Evolutionary conservation across 2,329 filamentous ascomycete species (phyloP), one percentile per base, ranked within the genome.

Genomic region (Penicillium sp.): DNA sequence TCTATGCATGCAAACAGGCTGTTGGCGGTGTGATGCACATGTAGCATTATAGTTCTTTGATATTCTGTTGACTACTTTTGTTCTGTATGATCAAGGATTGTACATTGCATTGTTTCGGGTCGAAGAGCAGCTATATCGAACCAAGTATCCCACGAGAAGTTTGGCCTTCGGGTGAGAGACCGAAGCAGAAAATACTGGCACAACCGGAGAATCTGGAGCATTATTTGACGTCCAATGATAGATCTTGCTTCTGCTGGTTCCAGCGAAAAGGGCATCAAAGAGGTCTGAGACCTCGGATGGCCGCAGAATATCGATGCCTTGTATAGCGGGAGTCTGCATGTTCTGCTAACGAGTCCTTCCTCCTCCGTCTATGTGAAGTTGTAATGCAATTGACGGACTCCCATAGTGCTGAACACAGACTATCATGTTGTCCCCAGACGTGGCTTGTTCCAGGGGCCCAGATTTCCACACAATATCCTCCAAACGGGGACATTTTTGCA

Each of bases 231-330:
- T 47, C 65, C 66, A 70, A 69, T 69, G 42, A 58, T 39, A 45
- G 33, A 44, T 45, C 29, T 23, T 13, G 9, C 44, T 50, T 44
- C 50, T 43, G 46, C 52, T 63, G 53, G 55, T 57, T 64, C 51
- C 51, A 43, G 60, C 57, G 50, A 64, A 49, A 61, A 56, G 49
- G 59, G 48, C 53, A 61, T 63, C 54, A 64, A 61, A 57, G 56
- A 65, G 66, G 66, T 60, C 66, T 69, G 57, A 69, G 65, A 64
- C 60, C 54, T 50, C 68, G 68, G 68, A 46, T 63, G 59, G 62
- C 59, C 67, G 66, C 68, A 70, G 63, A 54, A 54, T 28, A 57
- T 51, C 50, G 56, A 24, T 55, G 58, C 59, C 61, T 61, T 64
- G 65, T 70, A 65, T 56, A 42, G 64, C 63, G 57, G 63, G 45